phyloP scores from a whole-genome alignment of 176 grass and related monocot genomes.

The Aegilops tauschii region DNA sequence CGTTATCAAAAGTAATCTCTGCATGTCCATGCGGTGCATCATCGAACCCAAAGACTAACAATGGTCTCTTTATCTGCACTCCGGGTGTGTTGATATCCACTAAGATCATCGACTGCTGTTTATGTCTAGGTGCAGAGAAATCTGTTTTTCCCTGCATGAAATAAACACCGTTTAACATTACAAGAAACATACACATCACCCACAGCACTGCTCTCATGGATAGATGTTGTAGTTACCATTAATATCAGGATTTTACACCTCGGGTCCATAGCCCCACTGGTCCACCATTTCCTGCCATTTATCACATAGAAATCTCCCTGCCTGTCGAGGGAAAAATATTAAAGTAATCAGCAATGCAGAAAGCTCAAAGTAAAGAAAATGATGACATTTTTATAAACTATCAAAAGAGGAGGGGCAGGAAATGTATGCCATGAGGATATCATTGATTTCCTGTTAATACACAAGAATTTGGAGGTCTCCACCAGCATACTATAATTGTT shows the following conservation, averaged over 20 bases:
- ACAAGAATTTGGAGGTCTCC: neutral
- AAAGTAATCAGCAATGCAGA: neutral
- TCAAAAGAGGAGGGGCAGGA: neutral
- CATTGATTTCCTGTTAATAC: constrained; percentile 2
- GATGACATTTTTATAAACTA: neutral
- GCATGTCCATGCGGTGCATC: constrained; percentile 95
- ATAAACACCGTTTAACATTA: constrained; percentile 2
- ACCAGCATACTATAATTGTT: neutral
- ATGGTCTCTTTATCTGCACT: constrained; percentile 79
- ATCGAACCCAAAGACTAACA: constrained; percentile 92
- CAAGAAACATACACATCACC: neutral
- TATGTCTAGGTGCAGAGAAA: constrained; percentile 84
- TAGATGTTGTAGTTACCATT: constrained; percentile 59
- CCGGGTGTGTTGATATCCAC: constrained; percentile 79
- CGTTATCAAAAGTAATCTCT: constrained; percentile 92
- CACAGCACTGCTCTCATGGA: neutral
- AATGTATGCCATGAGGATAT: neutral
- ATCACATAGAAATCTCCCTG: constrained; percentile 90
- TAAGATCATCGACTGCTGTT: constrained; percentile 94
- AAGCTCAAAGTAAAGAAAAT: neutral
- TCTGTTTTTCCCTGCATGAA: constrained; percentile 86
- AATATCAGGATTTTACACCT: constrained; percentile 93
- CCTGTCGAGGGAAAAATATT: constrained; percentile 12
- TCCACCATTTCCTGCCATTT: constrained; percentile 95
- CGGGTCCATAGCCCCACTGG: constrained; percentile 96